Conservation (phyloP, 2,329 filamentous ascomycete species). For the Talaromyces piceae region DNA sequence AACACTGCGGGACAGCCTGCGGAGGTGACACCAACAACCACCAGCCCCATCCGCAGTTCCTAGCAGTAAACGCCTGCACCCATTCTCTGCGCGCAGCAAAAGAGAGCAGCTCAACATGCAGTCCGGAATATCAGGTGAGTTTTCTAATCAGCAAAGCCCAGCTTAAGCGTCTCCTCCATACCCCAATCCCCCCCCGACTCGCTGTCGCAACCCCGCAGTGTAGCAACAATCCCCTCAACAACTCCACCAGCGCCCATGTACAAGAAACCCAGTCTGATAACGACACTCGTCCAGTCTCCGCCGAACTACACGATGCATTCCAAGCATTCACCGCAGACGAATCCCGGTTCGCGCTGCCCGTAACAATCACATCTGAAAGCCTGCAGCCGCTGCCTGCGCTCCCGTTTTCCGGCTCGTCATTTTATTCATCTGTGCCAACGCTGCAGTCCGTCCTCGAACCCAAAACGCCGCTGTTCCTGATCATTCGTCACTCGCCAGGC, state of each 20-base stretch:
- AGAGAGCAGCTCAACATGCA: conserved; percentile 30
- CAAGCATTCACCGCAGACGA: conserved; percentile 33
- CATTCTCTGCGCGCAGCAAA: background rate
- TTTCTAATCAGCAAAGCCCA: background rate
- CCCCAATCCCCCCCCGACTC: background rate
- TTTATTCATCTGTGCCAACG: conserved; percentile 44
- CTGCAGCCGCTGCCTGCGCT: conserved; percentile 35
- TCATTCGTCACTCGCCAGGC: conserved; percentile 45
- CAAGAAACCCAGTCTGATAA: too few species aligned
- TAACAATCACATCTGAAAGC: conserved; percentile 39
- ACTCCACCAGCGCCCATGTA: conserved; percentile 3
- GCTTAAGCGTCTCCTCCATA: background rate
- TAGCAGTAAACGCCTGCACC: background rate
- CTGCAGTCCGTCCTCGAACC: conserved; percentile 47
- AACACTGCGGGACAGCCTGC: background rate
- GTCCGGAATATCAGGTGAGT: conserved; percentile 42
- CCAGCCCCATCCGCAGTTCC: background rate
- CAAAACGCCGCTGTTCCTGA: conserved; percentile 52
- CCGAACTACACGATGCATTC: conserved; percentile 42
- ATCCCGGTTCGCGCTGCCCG: conserved; percentile 39
- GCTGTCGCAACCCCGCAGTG: conserved; percentile 5
- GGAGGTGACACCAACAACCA: background rate
- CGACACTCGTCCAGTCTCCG: conserved; percentile 30
- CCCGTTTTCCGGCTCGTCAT: conserved; percentile 39
- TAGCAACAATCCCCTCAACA: background rate